These are phyloP conservation scores for Dothidotthia symphoricarpi DNA, from an alignment of 2,329 filamentous ascomycete genomes.

Conservation along the genomic window DNA sequence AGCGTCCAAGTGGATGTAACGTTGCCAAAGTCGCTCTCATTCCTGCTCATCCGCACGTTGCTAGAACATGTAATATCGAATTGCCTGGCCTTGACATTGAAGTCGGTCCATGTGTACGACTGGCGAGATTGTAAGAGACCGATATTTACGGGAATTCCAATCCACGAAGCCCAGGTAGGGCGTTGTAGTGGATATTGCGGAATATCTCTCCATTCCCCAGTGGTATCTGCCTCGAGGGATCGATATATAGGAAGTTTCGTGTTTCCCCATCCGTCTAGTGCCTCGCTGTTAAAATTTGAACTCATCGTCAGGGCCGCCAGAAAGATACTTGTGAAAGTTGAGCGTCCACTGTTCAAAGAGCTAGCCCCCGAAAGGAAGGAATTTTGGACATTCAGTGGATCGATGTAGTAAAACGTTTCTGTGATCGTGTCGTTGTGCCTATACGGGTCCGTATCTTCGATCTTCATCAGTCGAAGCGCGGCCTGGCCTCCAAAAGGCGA, in stretches of 20 bases:
- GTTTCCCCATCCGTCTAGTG: constrained; percentile 32
- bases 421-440: constrained; percentile 9
- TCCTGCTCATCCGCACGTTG: constrained; percentile 8
- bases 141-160: constrained; percentile 23
- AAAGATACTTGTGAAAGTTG: constrained; percentile 20
- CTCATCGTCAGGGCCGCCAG: constrained; percentile 27
- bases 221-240: constrained; percentile 18
- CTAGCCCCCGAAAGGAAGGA: constrained; percentile 14
- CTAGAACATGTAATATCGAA: constrained; percentile 27
- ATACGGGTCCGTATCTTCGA: constrained; percentile 5
- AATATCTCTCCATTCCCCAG: constrained; percentile 19
- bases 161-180: constrained; percentile 25
- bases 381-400: constrained; percentile 9
- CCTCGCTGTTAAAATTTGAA: constrained; percentile 18
- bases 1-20: constrained; percentile 20
- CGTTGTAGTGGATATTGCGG: constrained; percentile 9
- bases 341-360: constrained; percentile 14
- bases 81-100: constrained; percentile 26
- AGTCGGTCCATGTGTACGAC: constrained; percentile 12
- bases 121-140: no score
- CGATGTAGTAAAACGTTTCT: constrained; percentile 19
- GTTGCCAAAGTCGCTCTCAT: constrained; percentile 7
- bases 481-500: constrained; percentile 34
- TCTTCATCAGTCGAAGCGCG: constrained; percentile 23
- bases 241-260: constrained; percentile 27